These are phyloP conservation scores for Cryphonectria naterciae DNA, from an alignment of 2,329 filamentous ascomycete species.

Conservation along the genomic window DNA sequence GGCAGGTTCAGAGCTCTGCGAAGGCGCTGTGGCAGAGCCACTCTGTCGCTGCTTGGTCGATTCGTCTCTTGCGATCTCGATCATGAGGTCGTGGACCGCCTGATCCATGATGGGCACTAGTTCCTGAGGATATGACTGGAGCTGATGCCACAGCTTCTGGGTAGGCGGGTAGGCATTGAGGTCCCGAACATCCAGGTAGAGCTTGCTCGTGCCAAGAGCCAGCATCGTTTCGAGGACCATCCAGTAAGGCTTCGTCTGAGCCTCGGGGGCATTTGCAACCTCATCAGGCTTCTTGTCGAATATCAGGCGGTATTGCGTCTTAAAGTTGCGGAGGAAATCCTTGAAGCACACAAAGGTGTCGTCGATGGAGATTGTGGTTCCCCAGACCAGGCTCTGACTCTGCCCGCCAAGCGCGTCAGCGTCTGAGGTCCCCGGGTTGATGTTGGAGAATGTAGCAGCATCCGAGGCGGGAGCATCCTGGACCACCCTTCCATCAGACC, in stretches of 20 bases:
- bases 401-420: constrained; percentile 84
- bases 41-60: constrained; percentile 72
- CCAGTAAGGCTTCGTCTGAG: constrained; percentile 80
- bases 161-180: constrained; percentile 92
- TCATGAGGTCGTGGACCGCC: constrained; percentile 88
- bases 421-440: constrained; percentile 86
- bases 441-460: constrained; percentile 62
- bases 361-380: constrained; percentile 92
- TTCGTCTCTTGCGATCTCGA: constrained; percentile 82
- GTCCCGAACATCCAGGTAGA: constrained; percentile 88
- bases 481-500: constrained; percentile 62
- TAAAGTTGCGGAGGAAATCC: constrained; percentile 90
- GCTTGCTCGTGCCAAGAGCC: constrained; percentile 76
- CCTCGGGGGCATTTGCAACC: constrained; percentile 69
- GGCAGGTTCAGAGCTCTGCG: constrained; percentile 73
- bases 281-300: constrained; percentile 82
- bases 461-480: constrained; percentile 60
- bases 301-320: constrained; percentile 92
- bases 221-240: constrained; percentile 90
- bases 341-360: constrained; percentile 88
- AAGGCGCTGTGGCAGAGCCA: constrained; percentile 53
- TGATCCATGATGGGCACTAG: constrained; percentile 97
- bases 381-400: constrained; percentile 88
- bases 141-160: constrained; percentile 91
- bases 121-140: constrained; percentile 93